phyloP scores from a whole-genome alignment of 2,329 filamentous ascomycete genomes.

The Pseudopyricularia cyperi region DNA sequence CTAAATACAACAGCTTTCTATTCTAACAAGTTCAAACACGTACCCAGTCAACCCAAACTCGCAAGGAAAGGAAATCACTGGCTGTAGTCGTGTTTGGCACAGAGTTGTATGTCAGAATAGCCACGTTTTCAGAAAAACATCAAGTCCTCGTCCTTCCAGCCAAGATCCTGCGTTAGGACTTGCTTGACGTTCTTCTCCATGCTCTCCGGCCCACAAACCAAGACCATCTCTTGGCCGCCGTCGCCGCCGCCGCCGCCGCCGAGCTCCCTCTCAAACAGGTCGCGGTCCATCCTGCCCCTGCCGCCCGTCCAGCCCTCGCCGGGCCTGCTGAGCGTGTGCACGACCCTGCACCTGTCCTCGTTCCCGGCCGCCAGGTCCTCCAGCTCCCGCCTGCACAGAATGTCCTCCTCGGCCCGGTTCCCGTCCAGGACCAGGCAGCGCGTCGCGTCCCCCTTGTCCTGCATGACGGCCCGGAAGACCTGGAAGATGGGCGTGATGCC shows the following conservation, averaged over 20 bases:
- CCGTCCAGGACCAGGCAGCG: conserved; percentile 64
- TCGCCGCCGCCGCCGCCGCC: conserved; percentile 16
- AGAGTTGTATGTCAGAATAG: too few relatives aligned
- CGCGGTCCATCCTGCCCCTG: conserved; percentile 51
- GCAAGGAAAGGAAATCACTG: background rate
- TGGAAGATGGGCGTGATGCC: conserved; percentile 89
- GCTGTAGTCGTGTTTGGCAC: too few relatives aligned
- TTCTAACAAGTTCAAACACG: background rate
- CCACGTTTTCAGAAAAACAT: conserved; percentile 51
- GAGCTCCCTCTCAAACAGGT: conserved; percentile 48
- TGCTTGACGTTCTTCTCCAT: conserved; percentile 56
- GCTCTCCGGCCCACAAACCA: conserved; percentile 67
- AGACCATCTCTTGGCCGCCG: conserved; percentile 43
- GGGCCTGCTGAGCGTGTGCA: conserved; percentile 58
- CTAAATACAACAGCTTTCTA: too few relatives aligned
- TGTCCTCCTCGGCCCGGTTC: conserved; percentile 66
- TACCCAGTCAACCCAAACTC: background rate
- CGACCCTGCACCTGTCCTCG: conserved; percentile 42
- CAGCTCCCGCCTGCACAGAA: conserved; percentile 64
- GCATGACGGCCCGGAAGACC: conserved; percentile 62
- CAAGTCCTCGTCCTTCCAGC: conserved; percentile 61
- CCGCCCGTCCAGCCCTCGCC: conserved; percentile 53
- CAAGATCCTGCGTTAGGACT: conserved; percentile 35
- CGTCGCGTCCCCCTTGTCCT: conserved; percentile 49
- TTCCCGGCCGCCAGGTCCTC: conserved; percentile 46